Evolutionary conservation across 1,284 basidiomycete genomes (phyloP).

Genomic region (Leccinum colubrinum): DNA sequence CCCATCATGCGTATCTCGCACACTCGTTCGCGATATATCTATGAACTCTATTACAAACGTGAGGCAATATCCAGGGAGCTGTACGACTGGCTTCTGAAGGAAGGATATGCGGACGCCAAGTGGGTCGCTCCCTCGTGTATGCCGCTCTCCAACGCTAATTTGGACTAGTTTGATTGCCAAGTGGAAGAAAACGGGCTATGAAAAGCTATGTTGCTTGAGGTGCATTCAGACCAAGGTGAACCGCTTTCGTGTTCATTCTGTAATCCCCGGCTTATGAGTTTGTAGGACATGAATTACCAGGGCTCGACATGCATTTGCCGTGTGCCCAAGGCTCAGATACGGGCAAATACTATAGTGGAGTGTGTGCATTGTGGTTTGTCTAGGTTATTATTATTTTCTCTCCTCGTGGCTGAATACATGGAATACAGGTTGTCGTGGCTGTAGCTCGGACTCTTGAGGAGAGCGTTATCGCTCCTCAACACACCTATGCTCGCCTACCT

Average conservation of each 20-base stretch:
- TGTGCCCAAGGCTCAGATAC: conserved; percentile 92
- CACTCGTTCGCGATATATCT: conserved; percentile 94
- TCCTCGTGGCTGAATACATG: conserved; percentile 9
- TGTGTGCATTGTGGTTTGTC: conserved; percentile 94
- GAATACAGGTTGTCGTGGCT: conserved; percentile 70
- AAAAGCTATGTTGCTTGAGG: conserved; percentile 95
- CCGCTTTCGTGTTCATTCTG: conserved; percentile 11
- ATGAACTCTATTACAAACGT: conserved; percentile 98
- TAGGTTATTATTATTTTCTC: background rate
- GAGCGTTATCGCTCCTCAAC: background rate
- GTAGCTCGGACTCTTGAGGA: conserved; percentile 77
- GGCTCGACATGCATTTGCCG: conserved; percentile 99
- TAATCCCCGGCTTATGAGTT: conserved; percentile 15
- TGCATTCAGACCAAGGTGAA: conserved; percentile 93
- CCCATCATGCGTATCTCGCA: conserved; percentile 98
- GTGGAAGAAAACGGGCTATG: conserved; percentile 99
- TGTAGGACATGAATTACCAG: conserved; percentile 97
- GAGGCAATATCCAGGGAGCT: conserved; percentile 93
- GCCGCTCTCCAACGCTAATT: conserved; percentile 9
- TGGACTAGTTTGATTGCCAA: conserved; percentile 88
- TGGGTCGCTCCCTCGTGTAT: conserved; percentile 43
- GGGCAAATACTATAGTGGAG: conserved; percentile 92
- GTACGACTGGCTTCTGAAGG: conserved; percentile 98
- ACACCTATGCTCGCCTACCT: background rate
- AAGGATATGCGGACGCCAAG: conserved; percentile 98